Evolutionary conservation across 2,329 filamentous ascomycete genomes (phyloP).

Genomic region (Stenocarpella maydis): DNA sequence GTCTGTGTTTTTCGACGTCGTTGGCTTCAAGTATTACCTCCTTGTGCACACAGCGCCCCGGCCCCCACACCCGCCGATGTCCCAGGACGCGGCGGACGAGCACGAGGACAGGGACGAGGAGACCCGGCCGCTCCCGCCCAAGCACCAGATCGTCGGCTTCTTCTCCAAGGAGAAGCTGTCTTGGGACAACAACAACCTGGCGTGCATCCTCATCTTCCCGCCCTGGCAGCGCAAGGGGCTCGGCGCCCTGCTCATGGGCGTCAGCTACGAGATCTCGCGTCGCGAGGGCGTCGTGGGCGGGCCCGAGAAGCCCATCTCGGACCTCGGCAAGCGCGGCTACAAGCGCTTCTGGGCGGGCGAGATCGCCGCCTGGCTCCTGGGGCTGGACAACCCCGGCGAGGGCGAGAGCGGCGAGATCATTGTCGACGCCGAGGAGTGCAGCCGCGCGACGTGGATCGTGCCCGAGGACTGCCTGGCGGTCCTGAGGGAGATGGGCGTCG

Average conservation of each 20-base stretch:
- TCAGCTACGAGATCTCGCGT: constrained; percentile 90
- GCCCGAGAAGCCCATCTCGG: constrained; percentile 91
- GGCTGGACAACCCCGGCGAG: constrained; percentile 47
- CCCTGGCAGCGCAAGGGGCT: constrained; percentile 93
- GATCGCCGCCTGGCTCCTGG: constrained; percentile 74
- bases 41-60: constrained; percentile 75
- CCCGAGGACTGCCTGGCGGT: constrained; percentile 83
- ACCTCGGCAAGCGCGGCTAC: constrained; percentile 85
- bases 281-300: constrained; percentile 86
- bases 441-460: constrained; percentile 81
- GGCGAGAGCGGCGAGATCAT: constrained; percentile 53
- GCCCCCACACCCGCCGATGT: constrained; percentile 25
- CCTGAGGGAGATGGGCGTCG: constrained; percentile 80
- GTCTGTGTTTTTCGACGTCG: constrained; percentile 96
- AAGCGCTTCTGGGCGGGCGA: constrained; percentile 86
- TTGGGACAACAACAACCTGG: constrained; percentile 98
- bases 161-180: constrained; percentile 99
- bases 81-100: neutral
- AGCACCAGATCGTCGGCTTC: constrained; percentile 82
- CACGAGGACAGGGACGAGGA: neutral
- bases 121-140: constrained; percentile 35
- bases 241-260: constrained; percentile 87
- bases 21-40: constrained; percentile 93
- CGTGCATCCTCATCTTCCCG: constrained; percentile 94
- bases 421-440: constrained; percentile 75